Conservation (phyloP, 192 early-diverging fungal genomes). For the Podila verticillata region DNA sequence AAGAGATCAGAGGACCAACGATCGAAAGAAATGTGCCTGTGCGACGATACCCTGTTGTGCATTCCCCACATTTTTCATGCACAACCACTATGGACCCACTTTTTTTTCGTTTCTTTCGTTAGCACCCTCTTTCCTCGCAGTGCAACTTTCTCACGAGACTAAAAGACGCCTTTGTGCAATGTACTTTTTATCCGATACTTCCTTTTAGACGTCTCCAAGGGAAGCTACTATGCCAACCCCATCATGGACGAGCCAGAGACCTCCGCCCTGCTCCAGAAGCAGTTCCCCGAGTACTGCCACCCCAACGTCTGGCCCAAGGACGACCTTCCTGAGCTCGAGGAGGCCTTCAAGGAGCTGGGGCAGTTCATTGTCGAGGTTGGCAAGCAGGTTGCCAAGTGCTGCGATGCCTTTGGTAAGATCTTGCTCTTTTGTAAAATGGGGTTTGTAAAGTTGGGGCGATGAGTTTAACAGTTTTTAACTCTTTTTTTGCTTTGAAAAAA, state of each 20-base stretch:
- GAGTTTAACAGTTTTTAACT: neutral
- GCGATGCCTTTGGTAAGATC: constrained; percentile 62
- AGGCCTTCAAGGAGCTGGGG: constrained; percentile 67
- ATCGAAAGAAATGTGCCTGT: neutral
- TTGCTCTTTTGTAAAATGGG: too few species aligned
- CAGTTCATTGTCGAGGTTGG: constrained; percentile 66
- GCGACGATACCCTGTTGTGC: neutral
- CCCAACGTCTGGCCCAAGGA: constrained; percentile 70
- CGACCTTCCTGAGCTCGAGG: constrained; percentile 60
- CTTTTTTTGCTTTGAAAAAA: neutral
- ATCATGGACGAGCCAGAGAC: constrained; percentile 51
- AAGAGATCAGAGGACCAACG: neutral
- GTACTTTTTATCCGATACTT: neutral
- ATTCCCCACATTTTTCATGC: constrained; percentile 23
- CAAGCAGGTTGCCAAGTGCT: constrained; percentile 60
- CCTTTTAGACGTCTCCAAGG: constrained; percentile 63
- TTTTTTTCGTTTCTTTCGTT: constrained; percentile 17
- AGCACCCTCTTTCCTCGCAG: neutral
- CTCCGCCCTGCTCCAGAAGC: constrained; percentile 37
- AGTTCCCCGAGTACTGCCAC: constrained; percentile 62
- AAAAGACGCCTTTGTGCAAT: neutral
- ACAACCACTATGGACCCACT: constrained; percentile 21
- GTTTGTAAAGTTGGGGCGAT: too few species aligned
- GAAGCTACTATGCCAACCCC: constrained; percentile 72
- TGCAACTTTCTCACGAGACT: neutral